Evolutionary conservation across 208 protist species (phyloP).

Genomic region (Leishmania arabica): DNA sequence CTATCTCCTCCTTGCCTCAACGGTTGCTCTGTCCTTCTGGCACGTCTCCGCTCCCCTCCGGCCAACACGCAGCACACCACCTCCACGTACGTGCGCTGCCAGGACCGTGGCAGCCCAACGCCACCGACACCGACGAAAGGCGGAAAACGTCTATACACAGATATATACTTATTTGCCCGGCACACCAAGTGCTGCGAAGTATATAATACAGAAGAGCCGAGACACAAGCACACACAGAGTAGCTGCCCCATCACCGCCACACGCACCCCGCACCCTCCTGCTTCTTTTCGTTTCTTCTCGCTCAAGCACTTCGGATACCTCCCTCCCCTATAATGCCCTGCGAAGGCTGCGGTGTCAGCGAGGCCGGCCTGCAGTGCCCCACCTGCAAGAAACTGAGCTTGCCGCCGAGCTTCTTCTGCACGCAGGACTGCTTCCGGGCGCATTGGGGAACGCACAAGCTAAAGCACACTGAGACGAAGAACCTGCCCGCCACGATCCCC

Average conservation of each 20-base stretch:
- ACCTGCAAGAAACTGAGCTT: slow-evolving; percentile 91
- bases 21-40: neutral
- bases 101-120: neutral
- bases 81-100: too few relatives aligned
- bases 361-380: slow-evolving; percentile 87
- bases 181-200: too few relatives aligned
- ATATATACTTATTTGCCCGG: neutral
- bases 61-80: too few relatives aligned
- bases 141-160: neutral
- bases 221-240: neutral
- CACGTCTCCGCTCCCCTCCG: neutral
- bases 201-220: neutral
- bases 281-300: neutral
- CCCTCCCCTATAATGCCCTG: slow-evolving; percentile 53
- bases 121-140: neutral
- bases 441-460: slow-evolving; percentile 86
- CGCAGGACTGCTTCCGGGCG: slow-evolving; percentile 89
- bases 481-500: slow-evolving; percentile 72
- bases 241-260: neutral
- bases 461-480: slow-evolving; percentile 75
- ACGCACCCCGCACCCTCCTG: too few relatives aligned
- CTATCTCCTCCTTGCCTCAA: too few relatives aligned
- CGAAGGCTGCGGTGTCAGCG: slow-evolving; percentile 78
- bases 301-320: neutral
- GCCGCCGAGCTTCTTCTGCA: slow-evolving; percentile 90